Evolutionary conservation across 179 eudicot species (phyloP).

Genomic region (Silene noctiflora): DNA sequence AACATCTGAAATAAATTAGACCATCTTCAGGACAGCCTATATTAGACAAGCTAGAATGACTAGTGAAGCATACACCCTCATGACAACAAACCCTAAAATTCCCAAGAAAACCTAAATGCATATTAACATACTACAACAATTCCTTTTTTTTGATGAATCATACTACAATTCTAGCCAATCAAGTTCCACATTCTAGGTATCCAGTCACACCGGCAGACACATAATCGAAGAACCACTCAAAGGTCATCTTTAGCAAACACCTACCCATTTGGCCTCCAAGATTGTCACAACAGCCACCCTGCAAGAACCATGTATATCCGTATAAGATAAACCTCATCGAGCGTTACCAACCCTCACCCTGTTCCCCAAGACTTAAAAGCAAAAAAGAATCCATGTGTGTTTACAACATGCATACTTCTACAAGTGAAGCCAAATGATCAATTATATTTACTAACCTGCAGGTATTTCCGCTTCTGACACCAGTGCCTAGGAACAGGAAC

Average conservation of each 20-base stretch:
- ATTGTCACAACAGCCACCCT: constrained; percentile 86
- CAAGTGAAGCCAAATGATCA: constrained; percentile 10
- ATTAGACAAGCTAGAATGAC: constrained; percentile 10
- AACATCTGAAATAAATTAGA: constrained; percentile 18
- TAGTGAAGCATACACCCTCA: background rate
- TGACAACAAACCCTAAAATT: constrained; percentile 11
- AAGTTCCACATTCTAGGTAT: constrained; percentile 38
- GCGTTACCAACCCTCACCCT: constrained; percentile 44
- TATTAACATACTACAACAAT: background rate
- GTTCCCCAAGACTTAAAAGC: constrained; percentile 37
- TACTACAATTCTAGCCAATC: constrained; percentile 10
- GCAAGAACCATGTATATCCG: constrained; percentile 97
- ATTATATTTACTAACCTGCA: constrained; percentile 59
- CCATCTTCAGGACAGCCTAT: constrained; percentile 25
- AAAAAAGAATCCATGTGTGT: constrained; percentile 17
- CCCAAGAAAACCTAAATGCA: background rate
- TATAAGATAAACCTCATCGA: constrained; percentile 85
- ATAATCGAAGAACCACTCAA: constrained; percentile 40
- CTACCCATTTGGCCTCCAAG: constrained; percentile 83
- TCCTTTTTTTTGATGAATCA: too few relatives aligned
- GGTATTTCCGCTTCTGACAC: constrained; percentile 89
- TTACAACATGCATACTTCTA: constrained; percentile 28
- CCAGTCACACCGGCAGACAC: constrained; percentile 38
- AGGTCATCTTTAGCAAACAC: constrained; percentile 64
- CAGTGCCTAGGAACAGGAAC: constrained; percentile 99